Evolutionary conservation across 2,329 filamentous ascomycete genomes (phyloP).

Genomic region (Colletotrichum musicola): DNA sequence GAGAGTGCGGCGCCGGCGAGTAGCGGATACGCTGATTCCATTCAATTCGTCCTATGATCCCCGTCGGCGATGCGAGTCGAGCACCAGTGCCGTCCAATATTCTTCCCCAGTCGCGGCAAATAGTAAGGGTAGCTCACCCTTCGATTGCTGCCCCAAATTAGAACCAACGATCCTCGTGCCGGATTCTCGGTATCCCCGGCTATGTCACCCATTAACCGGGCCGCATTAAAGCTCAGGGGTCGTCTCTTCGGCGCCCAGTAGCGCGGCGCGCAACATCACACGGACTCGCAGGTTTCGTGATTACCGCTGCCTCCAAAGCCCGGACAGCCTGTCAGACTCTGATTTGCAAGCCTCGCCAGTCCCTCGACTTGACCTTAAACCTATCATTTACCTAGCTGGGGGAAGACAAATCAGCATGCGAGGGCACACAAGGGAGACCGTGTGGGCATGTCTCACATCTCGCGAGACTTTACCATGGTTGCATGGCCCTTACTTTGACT

Average conservation of each 20-base stretch:
- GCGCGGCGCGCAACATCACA: constrained; percentile 4
- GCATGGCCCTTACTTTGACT: constrained; percentile 13
- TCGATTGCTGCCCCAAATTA: not conserved
- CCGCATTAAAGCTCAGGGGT: constrained; percentile 17
- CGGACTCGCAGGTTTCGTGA: not conserved
- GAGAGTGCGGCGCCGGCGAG: not conserved
- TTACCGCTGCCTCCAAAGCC: not conserved
- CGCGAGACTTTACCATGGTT: not conserved
- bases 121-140: constrained; percentile 10
- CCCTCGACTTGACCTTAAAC: not conserved
- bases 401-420: not conserved
- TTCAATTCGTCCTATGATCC: constrained; percentile 10
- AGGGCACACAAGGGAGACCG: constrained; percentile 28
- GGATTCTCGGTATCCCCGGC: constrained; percentile 25
- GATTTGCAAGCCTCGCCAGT: not conserved
- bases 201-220: constrained; percentile 15
- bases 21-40: not conserved
- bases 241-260: not conserved
- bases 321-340: too few species aligned
- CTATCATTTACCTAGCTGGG: not conserved
- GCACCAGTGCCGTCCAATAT: not conserved
- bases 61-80: not conserved
- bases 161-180: constrained; percentile 22
- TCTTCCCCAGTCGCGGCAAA: not conserved
- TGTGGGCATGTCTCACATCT: constrained; percentile 23